Evolutionary conservation across 1,284 basidiomycete genomes (phyloP), one percentile per base, ranked within the genome.

Genomic region (Naganishia cerealis): DNA sequence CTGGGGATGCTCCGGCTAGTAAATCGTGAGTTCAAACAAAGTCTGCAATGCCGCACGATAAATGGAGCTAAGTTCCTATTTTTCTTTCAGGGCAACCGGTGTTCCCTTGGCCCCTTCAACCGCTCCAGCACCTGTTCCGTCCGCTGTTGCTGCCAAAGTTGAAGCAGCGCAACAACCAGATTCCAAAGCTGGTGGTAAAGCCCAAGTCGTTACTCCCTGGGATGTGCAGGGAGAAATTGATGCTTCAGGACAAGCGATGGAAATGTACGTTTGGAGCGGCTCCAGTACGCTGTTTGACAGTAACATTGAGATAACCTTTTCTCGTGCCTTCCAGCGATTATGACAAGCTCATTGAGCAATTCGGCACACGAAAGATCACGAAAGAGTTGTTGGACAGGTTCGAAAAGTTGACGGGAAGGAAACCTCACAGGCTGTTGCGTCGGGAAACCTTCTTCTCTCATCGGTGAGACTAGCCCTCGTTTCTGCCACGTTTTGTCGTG

Each of bases 391-490:
- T 99, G 26, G 87, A 90, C 71, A 87, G 95, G 50, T 99, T 99
- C 75, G 93, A 99, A 82, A 86, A 85, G 65, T 80, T 99, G 62
- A 99, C 96, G 1, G 94, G 95, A 15, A 87, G 87, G 72, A 88
- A 86, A 72, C 92, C 96, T n/a, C 95, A 99, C 81, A 85, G 92
- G 9, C 85, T 99, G 56, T 83, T 99, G 63, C 86, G 94, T 54
- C 85, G 96, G 69, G 94, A 94, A 21, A 92, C 90, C 85, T 99
- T 99, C 84, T 99, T 98, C 82, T 96, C 94, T 38, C 96, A 99
- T 82, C 88, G 94, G 92, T 92, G 73, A 72, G 86, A 36, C 12
- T 21, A 5, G 72, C 15, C n/a, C 58, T 48, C 46, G 16, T n/a
- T 3, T 39, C 48, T 53, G 56, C 57, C 54, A 26, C n/a, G 66